Percentiles rank a stretch among this genome's conserved stretches.
These are phyloP conservation scores for Echeveria elegans DNA, from an alignment of 164 flowering plant genomes.

Conservation along the genomic window DNA sequence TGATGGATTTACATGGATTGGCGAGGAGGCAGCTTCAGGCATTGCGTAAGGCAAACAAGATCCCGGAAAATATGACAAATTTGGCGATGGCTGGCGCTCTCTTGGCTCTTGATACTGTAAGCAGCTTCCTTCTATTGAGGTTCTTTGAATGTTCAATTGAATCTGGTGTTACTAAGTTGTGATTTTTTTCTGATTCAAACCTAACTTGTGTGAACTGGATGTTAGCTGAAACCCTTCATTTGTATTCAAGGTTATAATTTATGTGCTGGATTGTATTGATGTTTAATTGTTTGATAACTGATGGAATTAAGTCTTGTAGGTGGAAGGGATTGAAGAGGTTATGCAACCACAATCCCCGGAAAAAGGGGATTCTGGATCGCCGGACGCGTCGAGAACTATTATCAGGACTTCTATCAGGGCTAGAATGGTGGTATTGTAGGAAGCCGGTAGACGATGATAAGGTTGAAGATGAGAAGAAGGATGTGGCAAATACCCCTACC, in stretches of 20 bases:
- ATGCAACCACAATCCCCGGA: slow-evolving; percentile 17
- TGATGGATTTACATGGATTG: neutral
- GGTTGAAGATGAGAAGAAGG: slow-evolving; percentile 4
- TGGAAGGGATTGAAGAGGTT: slow-evolving; percentile 48
- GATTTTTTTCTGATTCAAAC: neutral
- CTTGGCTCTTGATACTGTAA: slow-evolving; percentile 40
- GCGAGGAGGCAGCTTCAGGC: slow-evolving; percentile 74
- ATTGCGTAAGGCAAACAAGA: slow-evolving; percentile 85
- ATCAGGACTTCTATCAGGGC: slow-evolving; percentile 27
- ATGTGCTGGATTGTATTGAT: neutral
- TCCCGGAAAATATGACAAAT: slow-evolving; percentile 82
- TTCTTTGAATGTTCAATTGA: neutral
- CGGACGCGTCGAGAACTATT: neutral
- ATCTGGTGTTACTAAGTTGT: neutral
- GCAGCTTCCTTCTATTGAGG: neutral
- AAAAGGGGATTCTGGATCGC: slow-evolving; percentile 12
- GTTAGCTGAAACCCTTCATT: too few species aligned
- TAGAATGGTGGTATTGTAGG: slow-evolving; percentile 19
- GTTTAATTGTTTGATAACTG: neutral
- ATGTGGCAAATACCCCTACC: slow-evolving; percentile 20
- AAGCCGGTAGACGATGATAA: slow-evolving; percentile 8
- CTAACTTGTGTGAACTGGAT: neutral
- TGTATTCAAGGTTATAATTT: too few species aligned
- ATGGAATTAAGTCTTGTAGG: slow-evolving; percentile 19
- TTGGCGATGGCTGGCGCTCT: slow-evolving; percentile 94